Base-by-base conservation (phyloP, 306 rosid species). In the Carpinus viminea region DNA sequence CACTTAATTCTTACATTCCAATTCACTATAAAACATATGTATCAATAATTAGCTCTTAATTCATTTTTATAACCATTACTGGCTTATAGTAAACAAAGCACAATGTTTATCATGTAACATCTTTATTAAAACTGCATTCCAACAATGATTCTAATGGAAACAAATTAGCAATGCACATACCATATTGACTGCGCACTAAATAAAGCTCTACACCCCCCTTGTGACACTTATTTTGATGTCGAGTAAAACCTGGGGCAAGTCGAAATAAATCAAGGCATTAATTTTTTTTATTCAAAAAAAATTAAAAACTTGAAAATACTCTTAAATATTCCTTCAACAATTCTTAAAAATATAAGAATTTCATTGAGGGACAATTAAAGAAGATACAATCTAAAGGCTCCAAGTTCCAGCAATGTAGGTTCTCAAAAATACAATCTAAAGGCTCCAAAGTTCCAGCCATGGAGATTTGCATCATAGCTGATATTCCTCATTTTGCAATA, bases 151-250 rank as follows among this genome's bases (percentile, higher is more conserved):
- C 26, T 21, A 17, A 10, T 8, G 2, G 47, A 18, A 48, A 11
- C 17, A 66, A 31, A 66, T 66, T 41, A 66, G 26, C 16, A n/a
- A 41, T 65, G 72, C 15, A 41, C 72, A 68, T 68, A 68, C 72
- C 72, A 68, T 68, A 68, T 41, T 68, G 31, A 68, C 51, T 2
- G 24, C 5, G 2, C 71, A 66, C 71, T 9, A 18, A 66, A 38
- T 59, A 2, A 10, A 59, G 65, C 38, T 59, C 31, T 26, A 24
- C 24, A 59, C 36, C 65, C 65, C 20, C 11, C 36, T 59, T 24
- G 34, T 24, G 24, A 59, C 12, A 26, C 34, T 59, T 59, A 12
- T 59, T 59, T 4, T 59, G 36, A 59, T 59, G 34, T 59, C 11
- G 65, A 8, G 65, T 5, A 59, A 59, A 28, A 59, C 36, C 65